phyloP scores from a whole-genome alignment of 2,329 filamentous ascomycete species.

The Pyrenochaeta sp. region DNA sequence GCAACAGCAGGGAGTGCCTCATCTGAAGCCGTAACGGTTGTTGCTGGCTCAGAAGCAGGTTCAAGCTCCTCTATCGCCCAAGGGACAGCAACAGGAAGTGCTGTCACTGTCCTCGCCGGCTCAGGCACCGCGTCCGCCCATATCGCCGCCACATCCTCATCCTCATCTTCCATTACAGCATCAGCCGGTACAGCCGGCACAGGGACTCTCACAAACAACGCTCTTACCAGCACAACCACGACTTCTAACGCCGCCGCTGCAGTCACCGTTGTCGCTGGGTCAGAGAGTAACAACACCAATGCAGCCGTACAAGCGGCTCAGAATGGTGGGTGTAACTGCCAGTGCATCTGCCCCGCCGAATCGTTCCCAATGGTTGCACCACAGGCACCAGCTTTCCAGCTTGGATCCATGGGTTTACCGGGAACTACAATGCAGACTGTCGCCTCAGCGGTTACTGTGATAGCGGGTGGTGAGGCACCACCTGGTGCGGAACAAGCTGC shows the following conservation, averaged over 20 bases:
- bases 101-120: conserved; percentile 26
- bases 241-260: conserved; percentile 14
- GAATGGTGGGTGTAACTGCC: conserved; percentile 36
- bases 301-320: conserved; percentile 20
- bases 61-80: conserved; percentile 6
- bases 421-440: conserved; percentile 36
- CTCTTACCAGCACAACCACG: conserved; percentile 22
- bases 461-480: conserved; percentile 27
- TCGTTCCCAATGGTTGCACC: conserved; percentile 43
- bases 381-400: conserved; percentile 37
- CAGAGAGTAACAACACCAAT: conserved; percentile 6
- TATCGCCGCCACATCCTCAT: conserved; percentile 11
- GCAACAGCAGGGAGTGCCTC: background rate
- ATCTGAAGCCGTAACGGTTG: conserved; percentile 25
- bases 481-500: conserved; percentile 19
- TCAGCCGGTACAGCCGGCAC: conserved; percentile 16
- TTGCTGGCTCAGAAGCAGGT: conserved; percentile 18
- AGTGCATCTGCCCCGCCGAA: conserved; percentile 40
- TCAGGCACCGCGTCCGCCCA: conserved; percentile 15
- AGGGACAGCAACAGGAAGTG: conserved; percentile 2
- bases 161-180: conserved; percentile 8
- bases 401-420: conserved; percentile 26
- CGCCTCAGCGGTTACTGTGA: conserved; percentile 29
- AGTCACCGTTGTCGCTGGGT: conserved; percentile 36
- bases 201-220: conserved; percentile 18